These are phyloP conservation scores for Macrophomina tecta DNA, from an alignment of 2,329 filamentous ascomycete species.

Conservation along the genomic window DNA sequence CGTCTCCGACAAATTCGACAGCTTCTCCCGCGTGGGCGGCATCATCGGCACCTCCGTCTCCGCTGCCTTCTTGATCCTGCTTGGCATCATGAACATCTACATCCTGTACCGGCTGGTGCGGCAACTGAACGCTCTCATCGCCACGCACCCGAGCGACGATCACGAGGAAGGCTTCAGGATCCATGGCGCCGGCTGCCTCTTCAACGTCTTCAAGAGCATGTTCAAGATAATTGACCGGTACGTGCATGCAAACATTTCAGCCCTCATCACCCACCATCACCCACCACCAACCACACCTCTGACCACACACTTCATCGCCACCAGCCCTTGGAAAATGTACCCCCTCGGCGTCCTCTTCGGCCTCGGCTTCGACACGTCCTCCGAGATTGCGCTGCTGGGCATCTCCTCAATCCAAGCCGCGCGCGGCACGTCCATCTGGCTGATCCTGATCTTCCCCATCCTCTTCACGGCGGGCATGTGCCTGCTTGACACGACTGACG, in stretches of 20 bases:
- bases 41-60: slow-evolving; percentile 91
- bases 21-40: slow-evolving; percentile 79
- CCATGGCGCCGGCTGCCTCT: slow-evolving; percentile 78
- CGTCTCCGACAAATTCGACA: slow-evolving; percentile 78
- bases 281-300: no score
- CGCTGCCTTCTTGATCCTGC: slow-evolving; percentile 78
- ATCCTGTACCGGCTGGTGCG: slow-evolving; percentile 80
- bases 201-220: slow-evolving; percentile 71
- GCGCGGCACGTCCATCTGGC: slow-evolving; percentile 86
- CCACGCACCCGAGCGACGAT: slow-evolving; percentile 46
- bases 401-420: slow-evolving; percentile 88
- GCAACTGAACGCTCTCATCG: slow-evolving; percentile 69
- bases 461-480: slow-evolving; percentile 97
- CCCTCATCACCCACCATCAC: not conserved
- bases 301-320: not conserved
- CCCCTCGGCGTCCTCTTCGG: slow-evolving; percentile 85
- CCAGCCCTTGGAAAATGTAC: slow-evolving; percentile 91
- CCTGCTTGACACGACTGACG: slow-evolving; percentile 88
- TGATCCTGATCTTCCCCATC: slow-evolving; percentile 89
- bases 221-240: slow-evolving; percentile 73
- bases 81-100: slow-evolving; percentile 84
- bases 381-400: slow-evolving; percentile 88
- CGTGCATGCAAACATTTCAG: slow-evolving; percentile 1
- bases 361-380: slow-evolving; percentile 92
- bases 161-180: slow-evolving; percentile 65